Evolutionary conservation across 345 rosid species (phyloP).

Genomic region (Luvunga scandens): DNA sequence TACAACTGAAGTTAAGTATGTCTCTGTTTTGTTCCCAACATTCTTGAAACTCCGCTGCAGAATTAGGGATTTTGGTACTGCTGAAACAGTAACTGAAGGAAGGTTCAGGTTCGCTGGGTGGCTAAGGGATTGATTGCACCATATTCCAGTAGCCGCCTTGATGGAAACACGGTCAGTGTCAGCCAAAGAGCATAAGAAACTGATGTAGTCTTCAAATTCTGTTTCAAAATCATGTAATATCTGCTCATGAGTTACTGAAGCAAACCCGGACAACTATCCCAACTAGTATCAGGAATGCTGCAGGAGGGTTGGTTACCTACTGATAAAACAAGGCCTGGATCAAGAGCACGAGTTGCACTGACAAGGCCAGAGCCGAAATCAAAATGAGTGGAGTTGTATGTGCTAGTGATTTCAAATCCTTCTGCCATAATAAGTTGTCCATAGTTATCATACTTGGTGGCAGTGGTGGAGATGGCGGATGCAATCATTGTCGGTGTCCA

Average conservation of each 20-base stretch:
- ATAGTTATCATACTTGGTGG: slow-evolving; percentile 40
- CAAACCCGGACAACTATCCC: not conserved
- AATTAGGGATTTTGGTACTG: slow-evolving; percentile 34
- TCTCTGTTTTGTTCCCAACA: slow-evolving; percentile 49
- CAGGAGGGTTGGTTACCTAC: slow-evolving; percentile 36
- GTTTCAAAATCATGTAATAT: slow-evolving; percentile 15
- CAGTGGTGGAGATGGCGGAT: slow-evolving; percentile 78
- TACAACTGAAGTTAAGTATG: slow-evolving; percentile 46
- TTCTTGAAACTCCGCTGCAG: slow-evolving; percentile 58
- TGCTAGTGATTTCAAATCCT: slow-evolving; percentile 32
- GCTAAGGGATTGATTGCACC: slow-evolving; percentile 42
- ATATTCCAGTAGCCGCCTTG: slow-evolving; percentile 47
- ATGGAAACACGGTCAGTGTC: slow-evolving; percentile 28
- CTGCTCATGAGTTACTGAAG: not conserved
- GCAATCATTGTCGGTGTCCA: slow-evolving; percentile 88
- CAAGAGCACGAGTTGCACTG: slow-evolving; percentile 59
- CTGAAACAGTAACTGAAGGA: slow-evolving; percentile 70
- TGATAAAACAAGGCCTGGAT: slow-evolving; percentile 75
- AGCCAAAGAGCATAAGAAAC: slow-evolving; percentile 73
- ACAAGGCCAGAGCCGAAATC: slow-evolving; percentile 77
- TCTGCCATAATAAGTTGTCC: slow-evolving; percentile 61
- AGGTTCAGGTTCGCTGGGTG: slow-evolving; percentile 70
- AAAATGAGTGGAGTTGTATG: slow-evolving; percentile 48
- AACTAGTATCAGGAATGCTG: not conserved
- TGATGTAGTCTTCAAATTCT: slow-evolving; percentile 65